Percentiles rank a stretch among this genome's conserved stretches.
Evolutionary conservation across 1,284 basidiomycete species (phyloP).

Genomic region (Moniliophthora roreri): DNA sequence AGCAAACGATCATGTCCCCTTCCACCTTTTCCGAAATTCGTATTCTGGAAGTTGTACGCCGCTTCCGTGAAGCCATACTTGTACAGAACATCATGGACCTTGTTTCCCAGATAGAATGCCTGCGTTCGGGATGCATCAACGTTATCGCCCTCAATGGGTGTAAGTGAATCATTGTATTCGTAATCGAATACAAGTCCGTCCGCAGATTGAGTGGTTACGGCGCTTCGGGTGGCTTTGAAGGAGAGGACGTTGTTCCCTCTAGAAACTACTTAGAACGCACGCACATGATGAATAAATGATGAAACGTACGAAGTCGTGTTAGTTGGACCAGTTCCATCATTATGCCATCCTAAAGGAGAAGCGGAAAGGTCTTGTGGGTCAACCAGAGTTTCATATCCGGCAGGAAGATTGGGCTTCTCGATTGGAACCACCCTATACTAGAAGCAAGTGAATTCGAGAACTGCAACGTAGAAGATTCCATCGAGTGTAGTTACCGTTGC

Average conservation of each 20-base stretch:
- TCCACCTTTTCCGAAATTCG: constrained; percentile 37
- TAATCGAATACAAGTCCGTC: constrained; percentile 31
- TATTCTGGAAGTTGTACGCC: constrained; percentile 38
- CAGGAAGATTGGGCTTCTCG: constrained; percentile 31
- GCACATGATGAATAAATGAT: neutral
- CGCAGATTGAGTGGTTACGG: neutral
- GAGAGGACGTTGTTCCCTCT: constrained; percentile 32
- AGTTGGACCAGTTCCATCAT: constrained; percentile 9
- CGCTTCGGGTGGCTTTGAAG: constrained; percentile 26
- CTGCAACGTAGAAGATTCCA: neutral
- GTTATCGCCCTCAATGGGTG: constrained; percentile 17
- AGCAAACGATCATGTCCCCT: constrained; percentile 31
- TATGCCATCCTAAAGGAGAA: constrained; percentile 53
- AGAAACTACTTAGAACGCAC: neutral
- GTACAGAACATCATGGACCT: constrained; percentile 21
- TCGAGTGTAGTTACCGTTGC: constrained; percentile 39
- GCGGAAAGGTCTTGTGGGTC: constrained; percentile 39
- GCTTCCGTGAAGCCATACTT: constrained; percentile 32
- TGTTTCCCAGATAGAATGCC: constrained; percentile 39
- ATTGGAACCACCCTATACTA: constrained; percentile 44
- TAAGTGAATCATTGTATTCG: constrained; percentile 21
- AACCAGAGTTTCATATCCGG: constrained; percentile 38
- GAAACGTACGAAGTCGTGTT: neutral
- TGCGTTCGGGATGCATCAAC: constrained; percentile 34
- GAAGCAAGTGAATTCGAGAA: neutral